Percentiles rank a stretch among this genome's conserved stretches.
Evolutionary conservation across 2,329 filamentous ascomycete species (phyloP).

Genomic region (Xenoacremonium recifei): DNA sequence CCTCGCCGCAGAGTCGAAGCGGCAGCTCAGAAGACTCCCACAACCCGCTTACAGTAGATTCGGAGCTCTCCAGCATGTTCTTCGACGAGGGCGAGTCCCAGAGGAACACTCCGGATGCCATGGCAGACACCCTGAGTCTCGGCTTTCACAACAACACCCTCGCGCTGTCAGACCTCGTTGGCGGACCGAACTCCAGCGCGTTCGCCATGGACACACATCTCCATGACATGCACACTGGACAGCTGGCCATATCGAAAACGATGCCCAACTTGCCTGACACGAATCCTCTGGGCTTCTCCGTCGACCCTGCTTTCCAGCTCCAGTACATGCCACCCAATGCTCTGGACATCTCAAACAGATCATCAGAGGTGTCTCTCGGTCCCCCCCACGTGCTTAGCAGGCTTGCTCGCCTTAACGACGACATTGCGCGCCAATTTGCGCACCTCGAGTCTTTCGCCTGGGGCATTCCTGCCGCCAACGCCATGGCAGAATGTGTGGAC

Average conservation of each 20-base stretch:
- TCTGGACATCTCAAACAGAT: constrained; percentile 2
- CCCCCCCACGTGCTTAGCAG: constrained; percentile 3
- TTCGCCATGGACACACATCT: background rate
- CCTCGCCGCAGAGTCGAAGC: background rate
- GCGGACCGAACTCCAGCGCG: constrained; percentile 1
- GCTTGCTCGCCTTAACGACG: constrained; percentile 9
- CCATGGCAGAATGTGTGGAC: constrained; percentile 6
- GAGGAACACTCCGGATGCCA: constrained; percentile 3
- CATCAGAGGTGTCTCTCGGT: constrained; percentile 4
- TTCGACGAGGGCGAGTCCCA: constrained; percentile 2
- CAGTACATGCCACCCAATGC: background rate
- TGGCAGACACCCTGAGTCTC: constrained; percentile 3
- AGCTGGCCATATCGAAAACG: background rate
- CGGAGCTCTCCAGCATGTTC: constrained; percentile 2
- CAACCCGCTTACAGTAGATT: constrained; percentile 3
- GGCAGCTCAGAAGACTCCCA: constrained; percentile 2
- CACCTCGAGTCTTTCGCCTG: constrained; percentile 1
- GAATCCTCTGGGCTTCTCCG: no score
- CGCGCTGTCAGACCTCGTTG: constrained; percentile 1
- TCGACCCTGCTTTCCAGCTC: constrained; percentile 5
- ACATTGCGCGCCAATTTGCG: constrained; percentile 5
- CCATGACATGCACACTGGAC: background rate
- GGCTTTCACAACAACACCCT: constrained; percentile 2
- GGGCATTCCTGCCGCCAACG: constrained; percentile 2
- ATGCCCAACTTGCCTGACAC: no score